phyloP scores from a whole-genome alignment of 768 basidiomycete species.

The Boletus tomentosulus region DNA sequence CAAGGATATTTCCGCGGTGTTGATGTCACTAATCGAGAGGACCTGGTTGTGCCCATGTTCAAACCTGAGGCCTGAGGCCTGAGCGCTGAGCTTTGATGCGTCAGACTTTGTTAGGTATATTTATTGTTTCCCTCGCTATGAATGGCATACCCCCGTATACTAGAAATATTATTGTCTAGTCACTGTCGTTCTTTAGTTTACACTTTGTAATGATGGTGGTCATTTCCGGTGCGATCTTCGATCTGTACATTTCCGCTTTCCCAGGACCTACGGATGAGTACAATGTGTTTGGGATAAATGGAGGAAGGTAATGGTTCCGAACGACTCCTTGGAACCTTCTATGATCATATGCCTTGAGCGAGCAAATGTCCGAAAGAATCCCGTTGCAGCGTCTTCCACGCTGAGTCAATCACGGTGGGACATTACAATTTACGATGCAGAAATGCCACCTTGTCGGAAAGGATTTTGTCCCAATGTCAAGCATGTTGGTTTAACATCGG shows the following conservation, averaged over 20 bases:
- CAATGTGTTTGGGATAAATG: not conserved
- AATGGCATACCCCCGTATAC: not conserved
- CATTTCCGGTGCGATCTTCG: not conserved
- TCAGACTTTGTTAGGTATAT: not conserved
- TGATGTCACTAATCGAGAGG: constrained; percentile 29
- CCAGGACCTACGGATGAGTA: not conserved
- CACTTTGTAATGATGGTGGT: not conserved
- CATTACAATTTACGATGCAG: no score
- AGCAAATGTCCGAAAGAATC: not conserved
- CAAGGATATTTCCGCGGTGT: constrained; percentile 33
- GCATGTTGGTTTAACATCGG: no score
- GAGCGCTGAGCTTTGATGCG: constrained; percentile 1
- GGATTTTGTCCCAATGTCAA: no score
- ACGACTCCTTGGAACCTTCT: not conserved
- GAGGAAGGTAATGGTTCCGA: not conserved
- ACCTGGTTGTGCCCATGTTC: constrained; percentile 30
- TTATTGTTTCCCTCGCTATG: not conserved
- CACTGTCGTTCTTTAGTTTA: not conserved
- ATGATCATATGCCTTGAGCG: not conserved
- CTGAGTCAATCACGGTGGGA: not conserved
- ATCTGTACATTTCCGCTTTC: not conserved
- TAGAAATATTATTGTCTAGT: not conserved
- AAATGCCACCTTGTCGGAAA: no score
- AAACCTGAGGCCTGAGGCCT: constrained; percentile 17
- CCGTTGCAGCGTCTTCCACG: not conserved